Evolutionary conservation across 768 basidiomycete species (phyloP), one percentile per base, ranked within the genome.

Genomic region (Cubamyces sp.): DNA sequence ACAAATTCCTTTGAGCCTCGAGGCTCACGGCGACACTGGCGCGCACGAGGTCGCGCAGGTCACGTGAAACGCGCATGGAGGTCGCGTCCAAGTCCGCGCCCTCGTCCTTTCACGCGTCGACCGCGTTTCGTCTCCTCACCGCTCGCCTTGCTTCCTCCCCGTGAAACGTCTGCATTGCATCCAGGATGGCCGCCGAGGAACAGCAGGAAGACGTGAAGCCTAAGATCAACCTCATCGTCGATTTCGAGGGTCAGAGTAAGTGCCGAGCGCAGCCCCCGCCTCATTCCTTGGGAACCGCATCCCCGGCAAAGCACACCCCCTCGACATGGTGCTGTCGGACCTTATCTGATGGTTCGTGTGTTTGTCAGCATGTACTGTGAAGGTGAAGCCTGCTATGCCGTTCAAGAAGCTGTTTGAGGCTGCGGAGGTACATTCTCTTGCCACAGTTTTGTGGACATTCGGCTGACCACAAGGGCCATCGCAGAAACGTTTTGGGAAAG

Each of bases 401-500:
- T 87, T 90, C 66, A 71, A 75, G 41, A 89, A 88, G 73, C 83
- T 88, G 25, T 88, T 90, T 60, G 80, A 84, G 18, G 87, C 86
- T 16, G 84, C 85, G 1, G 85, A 87, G 79, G 88, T 88, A 65
- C 23, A 82, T 76, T 3, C 1, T 9, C n/a, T 37, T 25, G 43
- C 21, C 9, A 48, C 12, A 7, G 4, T 14, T 39, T 12, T 16
- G 4, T 37, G 21, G 2, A 18, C 18, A 30, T 34, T 53, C 14
- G 65, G 8, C 37, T 26, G 45, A 8, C 39, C 30, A 19, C 7
- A 41, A 15, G 12, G 19, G 11, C 3, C 41, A 15, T 23, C 21
- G 15, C 41, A 88, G 87, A 80, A 85, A 79, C 78, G 79, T 30
- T 88, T 88, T 64, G 74, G 73, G 23, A 87, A 86, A 67, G 84